Percentiles rank a stretch among this genome's conserved stretches.
Conservation (phyloP, 306 rosid species). For the Ammopiptanthus mongolicus region DNA sequence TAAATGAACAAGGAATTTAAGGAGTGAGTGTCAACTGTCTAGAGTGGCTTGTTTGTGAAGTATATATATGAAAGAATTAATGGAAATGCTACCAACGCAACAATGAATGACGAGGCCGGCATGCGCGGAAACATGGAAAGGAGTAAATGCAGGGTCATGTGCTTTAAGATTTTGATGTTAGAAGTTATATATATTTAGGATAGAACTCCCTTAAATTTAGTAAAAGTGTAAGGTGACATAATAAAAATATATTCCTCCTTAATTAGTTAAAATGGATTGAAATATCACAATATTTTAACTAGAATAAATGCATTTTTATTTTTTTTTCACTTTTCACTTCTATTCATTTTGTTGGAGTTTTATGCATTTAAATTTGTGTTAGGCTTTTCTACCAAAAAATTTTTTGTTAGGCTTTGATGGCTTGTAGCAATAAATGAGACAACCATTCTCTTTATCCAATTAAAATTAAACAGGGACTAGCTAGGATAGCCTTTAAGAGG, state of each 20-base stretch:
- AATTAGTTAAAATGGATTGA: too few species aligned
- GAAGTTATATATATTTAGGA: too few species aligned
- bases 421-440: conserved; percentile 36
- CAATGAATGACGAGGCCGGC: conserved; percentile 16
- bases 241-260: too few species aligned
- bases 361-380: background rate
- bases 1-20: conserved; percentile 18
- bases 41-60: conserved; percentile 18
- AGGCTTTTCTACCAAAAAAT: too few species aligned
- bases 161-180: conserved; percentile 40
- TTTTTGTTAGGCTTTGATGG: conserved; percentile 19
- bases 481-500: background rate
- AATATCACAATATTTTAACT: too few species aligned
- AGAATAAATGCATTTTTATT: too few species aligned
- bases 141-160: conserved; percentile 54
- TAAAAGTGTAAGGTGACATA: too few species aligned
- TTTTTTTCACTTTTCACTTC: too few species aligned
- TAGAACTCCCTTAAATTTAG: too few species aligned
- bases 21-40: background rate
- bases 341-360: too few species aligned
- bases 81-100: background rate
- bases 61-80: conserved; percentile 8
- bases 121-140: conserved; percentile 41
- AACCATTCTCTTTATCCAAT: too few species aligned
- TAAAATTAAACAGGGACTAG: too few species aligned